Evolutionary conservation across 1,139 yeast species (phyloP).

Genomic region (Geotrichum siamense): DNA sequence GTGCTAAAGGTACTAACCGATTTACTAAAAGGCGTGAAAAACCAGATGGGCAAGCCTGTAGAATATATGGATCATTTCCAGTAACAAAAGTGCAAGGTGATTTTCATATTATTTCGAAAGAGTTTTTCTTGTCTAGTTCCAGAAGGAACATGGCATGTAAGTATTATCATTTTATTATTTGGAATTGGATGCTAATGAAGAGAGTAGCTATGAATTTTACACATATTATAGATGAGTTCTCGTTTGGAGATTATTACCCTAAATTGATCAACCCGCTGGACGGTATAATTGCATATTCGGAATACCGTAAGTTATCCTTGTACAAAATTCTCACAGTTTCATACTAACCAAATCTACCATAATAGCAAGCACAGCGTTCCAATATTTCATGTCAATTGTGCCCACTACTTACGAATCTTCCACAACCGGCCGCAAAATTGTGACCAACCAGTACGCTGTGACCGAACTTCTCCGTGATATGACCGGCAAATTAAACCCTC

Average conservation of each 20-base stretch:
- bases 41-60: slow-evolving; percentile 56
- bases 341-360: slow-evolving; percentile 5
- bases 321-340: slow-evolving; percentile 16
- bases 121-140: slow-evolving; percentile 10
- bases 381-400: slow-evolving; percentile 70
- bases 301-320: slow-evolving; percentile 28
- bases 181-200: not conserved
- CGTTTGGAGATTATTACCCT: slow-evolving; percentile 88
- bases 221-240: slow-evolving; percentile 78
- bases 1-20: slow-evolving; percentile 19
- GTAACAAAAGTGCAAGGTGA: slow-evolving; percentile 84
- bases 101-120: slow-evolving; percentile 55
- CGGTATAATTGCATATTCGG: slow-evolving; percentile 37
- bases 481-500: slow-evolving; percentile 33
- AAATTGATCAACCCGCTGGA: slow-evolving; percentile 82
- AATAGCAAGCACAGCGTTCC: slow-evolving; percentile 28
- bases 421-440: slow-evolving; percentile 56
- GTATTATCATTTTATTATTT: not conserved
- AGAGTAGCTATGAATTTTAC: slow-evolving; percentile 49
- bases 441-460: slow-evolving; percentile 83
- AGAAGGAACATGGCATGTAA: slow-evolving; percentile 55
- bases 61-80: slow-evolving; percentile 78
- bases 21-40: slow-evolving; percentile 8
- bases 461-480: slow-evolving; percentile 43
- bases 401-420: slow-evolving; percentile 67